A percentile compares a stretch with the other conserved stretches of the same genome.
phyloP scores from a whole-genome alignment of 768 basidiomycete species.

The Suillus ampliporus region DNA sequence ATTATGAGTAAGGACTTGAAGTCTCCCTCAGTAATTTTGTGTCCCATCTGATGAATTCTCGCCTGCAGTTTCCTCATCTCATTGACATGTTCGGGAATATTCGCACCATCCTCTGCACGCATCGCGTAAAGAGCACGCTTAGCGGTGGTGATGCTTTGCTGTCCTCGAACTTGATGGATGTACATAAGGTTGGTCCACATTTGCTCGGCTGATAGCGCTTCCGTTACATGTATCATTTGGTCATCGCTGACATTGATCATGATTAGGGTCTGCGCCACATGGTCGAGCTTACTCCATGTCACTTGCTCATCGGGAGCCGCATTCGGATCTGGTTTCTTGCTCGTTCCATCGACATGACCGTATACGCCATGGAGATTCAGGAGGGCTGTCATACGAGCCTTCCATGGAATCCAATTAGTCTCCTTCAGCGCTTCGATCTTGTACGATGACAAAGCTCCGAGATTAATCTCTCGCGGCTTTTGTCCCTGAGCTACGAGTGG shows the following conservation, averaged over 20 bases:
- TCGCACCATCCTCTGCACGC: not conserved
- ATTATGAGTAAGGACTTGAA: constrained; percentile 3
- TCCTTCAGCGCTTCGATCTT: not conserved
- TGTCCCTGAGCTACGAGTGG: too few species aligned
- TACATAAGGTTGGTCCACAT: constrained; percentile 8
- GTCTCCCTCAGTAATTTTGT: not conserved
- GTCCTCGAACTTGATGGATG: constrained; percentile 7
- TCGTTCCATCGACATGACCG: not conserved
- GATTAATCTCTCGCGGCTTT: not conserved
- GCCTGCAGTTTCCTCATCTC: not conserved
- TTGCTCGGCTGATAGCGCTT: too few species aligned
- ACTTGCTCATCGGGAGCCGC: too few species aligned
- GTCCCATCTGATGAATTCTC: not conserved
- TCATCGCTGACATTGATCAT: constrained; percentile 2
- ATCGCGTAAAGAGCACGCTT: not conserved
- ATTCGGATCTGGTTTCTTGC: too few species aligned
- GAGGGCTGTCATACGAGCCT: not conserved
- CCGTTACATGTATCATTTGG: too few species aligned
- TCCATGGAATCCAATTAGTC: not conserved
- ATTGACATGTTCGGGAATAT: constrained; percentile 2
- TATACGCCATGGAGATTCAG: not conserved
- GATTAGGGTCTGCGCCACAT: too few species aligned
- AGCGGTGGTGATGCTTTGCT: not conserved
- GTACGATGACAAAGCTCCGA: not conserved
- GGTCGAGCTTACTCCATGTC: too few species aligned